Conservation (phyloP, 371 early-diverging fungal species). For the Rhizomucor miehei region DNA sequence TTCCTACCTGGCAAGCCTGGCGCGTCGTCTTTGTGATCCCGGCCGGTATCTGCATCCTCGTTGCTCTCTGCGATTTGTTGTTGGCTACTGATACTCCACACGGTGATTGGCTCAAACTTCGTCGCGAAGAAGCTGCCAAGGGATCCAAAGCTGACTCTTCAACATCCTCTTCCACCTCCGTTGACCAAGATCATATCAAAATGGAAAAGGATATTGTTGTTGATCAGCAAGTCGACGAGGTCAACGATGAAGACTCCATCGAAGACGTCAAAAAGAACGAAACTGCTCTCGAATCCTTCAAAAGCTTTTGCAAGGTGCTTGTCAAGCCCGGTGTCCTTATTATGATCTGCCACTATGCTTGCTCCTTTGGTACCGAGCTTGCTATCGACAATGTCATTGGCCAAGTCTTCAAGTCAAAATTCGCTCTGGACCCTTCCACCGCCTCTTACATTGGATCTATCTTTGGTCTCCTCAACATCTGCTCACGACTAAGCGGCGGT, state of each 20-base stretch:
- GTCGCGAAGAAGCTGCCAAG: neutral
- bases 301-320: slow-evolving; percentile 6
- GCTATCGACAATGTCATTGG: slow-evolving; percentile 59
- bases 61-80: slow-evolving; percentile 32
- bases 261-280: slow-evolving; percentile 12
- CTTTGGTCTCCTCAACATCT: slow-evolving; percentile 64
- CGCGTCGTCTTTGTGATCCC: slow-evolving; percentile 45
- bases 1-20: slow-evolving; percentile 33
- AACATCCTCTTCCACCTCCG: neutral
- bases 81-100: slow-evolving; percentile 44
- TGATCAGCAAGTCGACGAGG: neutral
- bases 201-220: slow-evolving; percentile 9
- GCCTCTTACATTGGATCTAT: slow-evolving; percentile 55
- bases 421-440: slow-evolving; percentile 34
- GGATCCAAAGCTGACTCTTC: neutral
- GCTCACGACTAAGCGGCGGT: slow-evolving; percentile 60
- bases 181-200: neutral
- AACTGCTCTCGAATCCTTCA: neutral
- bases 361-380: slow-evolving; percentile 65
- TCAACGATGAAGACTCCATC: slow-evolving; percentile 10
- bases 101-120: slow-evolving; percentile 29
- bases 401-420: slow-evolving; percentile 25
- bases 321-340: slow-evolving; percentile 36
- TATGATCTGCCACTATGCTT: slow-evolving; percentile 53
- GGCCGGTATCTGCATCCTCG: slow-evolving; percentile 36